Evolutionary conservation across 257 asterid species (phyloP).

Genomic region (Solanum dulcamara): DNA sequence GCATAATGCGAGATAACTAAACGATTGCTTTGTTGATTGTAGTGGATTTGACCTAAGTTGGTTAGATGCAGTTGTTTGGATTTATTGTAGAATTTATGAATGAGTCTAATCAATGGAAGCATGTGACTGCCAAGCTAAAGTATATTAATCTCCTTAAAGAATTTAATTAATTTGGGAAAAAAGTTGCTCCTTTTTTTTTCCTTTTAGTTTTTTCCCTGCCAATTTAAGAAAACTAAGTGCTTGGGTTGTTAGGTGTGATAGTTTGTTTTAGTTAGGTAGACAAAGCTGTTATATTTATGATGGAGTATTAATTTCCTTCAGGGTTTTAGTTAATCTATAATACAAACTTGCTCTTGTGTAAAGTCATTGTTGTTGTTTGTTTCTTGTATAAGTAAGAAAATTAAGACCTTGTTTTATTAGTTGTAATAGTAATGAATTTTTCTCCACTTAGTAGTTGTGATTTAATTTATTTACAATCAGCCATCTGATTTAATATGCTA

Average conservation of each 20-base stretch:
- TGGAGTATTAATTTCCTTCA: not conserved
- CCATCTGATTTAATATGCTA: not conserved
- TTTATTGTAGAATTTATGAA: not conserved
- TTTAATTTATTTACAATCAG: not conserved
- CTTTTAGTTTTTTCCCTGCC: not conserved
- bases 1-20: not conserved
- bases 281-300: not conserved
- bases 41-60: not conserved
- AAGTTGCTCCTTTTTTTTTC: not conserved
- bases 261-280: not conserved
- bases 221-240: not conserved
- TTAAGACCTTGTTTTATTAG: not conserved
- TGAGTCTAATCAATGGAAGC: not conserved
- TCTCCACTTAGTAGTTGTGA: not conserved
- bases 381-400: not conserved
- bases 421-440: not conserved
- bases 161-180: not conserved
- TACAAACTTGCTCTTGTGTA: not conserved
- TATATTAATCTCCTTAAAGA: not conserved
- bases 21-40: not conserved
- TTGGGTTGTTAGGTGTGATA: not conserved
- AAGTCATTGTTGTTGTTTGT: not conserved
- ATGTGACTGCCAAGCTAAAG: not conserved
- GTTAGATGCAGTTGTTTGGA: not conserved
- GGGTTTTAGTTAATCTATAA: not conserved